Percentiles rank a stretch among this genome's conserved stretches.
These are phyloP conservation scores for Ochetophila trinervis DNA, from an alignment of 306 rosid genomes.

Conservation along the genomic window DNA sequence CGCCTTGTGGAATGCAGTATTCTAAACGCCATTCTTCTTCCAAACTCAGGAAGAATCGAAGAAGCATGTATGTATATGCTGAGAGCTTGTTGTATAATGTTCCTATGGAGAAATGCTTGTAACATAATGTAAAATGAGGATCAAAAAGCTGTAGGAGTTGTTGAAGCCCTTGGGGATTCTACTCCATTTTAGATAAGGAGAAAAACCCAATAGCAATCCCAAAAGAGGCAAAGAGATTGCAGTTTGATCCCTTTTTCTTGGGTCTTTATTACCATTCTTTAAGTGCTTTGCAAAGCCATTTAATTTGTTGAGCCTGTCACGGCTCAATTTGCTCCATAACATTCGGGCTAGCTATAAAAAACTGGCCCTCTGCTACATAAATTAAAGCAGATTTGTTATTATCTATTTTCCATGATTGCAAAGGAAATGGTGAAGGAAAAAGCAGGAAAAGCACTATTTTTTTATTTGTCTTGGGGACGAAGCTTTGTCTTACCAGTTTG, in stretches of 20 bases:
- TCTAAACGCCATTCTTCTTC: constrained; percentile 23
- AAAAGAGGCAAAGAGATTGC: constrained; percentile 10
- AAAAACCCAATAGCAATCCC: constrained; percentile 27
- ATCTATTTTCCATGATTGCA: constrained; percentile 2
- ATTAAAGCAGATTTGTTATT: constrained; percentile 13
- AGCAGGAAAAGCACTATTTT: too few relatives aligned
- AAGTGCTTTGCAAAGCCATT: constrained; percentile 17
- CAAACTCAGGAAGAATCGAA: constrained; percentile 33
- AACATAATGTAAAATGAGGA: constrained; percentile 24
- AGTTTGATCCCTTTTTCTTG: background rate
- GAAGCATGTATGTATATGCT: constrained; percentile 16
- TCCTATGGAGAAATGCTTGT: constrained; percentile 9
- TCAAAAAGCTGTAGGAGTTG: constrained; percentile 5
- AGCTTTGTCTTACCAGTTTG: background rate
- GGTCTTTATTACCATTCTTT: constrained; percentile 19
- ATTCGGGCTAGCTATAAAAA: constrained; percentile 7
- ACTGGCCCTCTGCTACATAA: constrained; percentile 11
- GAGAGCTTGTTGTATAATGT: constrained; percentile 12
- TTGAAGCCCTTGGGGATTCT: constrained; percentile 25
- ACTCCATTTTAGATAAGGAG: constrained; percentile 41
- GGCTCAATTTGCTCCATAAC: constrained; percentile 27
- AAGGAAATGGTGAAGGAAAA: background rate
- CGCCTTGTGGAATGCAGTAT: constrained; percentile 47
- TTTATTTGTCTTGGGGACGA: constrained; percentile 1
- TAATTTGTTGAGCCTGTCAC: constrained; percentile 13